Evolutionary conservation across 768 basidiomycete species (phyloP).

Genomic region (Dendrothele bispora): DNA sequence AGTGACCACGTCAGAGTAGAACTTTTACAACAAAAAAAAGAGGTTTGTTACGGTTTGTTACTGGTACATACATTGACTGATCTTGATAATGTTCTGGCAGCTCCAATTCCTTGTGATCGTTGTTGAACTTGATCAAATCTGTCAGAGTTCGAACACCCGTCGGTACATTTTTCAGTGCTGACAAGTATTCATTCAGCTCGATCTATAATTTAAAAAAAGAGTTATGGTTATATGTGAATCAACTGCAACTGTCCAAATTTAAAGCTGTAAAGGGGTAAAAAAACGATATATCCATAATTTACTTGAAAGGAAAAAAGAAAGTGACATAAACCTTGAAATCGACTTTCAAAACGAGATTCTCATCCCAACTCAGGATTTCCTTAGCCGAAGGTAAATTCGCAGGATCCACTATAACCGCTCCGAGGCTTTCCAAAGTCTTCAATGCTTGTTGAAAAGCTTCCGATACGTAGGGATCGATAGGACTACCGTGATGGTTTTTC

Average conservation of each 20-base stretch:
- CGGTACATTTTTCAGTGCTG: constrained; percentile 37
- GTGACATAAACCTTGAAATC: constrained; percentile 51
- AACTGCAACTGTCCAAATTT: no score
- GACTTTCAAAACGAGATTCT: constrained; percentile 28
- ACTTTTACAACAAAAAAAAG: no score
- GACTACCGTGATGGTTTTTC: constrained; percentile 12
- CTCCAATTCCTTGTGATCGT: constrained; percentile 41
- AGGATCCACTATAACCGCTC: constrained; percentile 47
- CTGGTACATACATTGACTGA: background rate
- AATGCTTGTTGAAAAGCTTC: constrained; percentile 39
- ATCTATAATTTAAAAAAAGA: constrained; percentile 23
- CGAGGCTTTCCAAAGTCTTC: constrained; percentile 34
- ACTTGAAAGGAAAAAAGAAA: no score
- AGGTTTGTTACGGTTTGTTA: background rate
- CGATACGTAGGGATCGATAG: constrained; percentile 19
- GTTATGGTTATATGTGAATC: background rate
- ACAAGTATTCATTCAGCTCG: constrained; percentile 37
- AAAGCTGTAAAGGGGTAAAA: no score
- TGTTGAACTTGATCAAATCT: constrained; percentile 45
- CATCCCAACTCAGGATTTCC: constrained; percentile 31
- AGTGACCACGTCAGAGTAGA: no score
- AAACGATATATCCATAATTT: no score
- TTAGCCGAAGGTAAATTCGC: constrained; percentile 41
- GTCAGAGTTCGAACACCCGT: constrained; percentile 37
- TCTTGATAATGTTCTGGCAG: constrained; percentile 6